A percentile compares a stretch with the other conserved stretches of the same genome.
phyloP scores from a whole-genome alignment of 768 basidiomycete species.

The Agaricus sinodeliciosus region DNA sequence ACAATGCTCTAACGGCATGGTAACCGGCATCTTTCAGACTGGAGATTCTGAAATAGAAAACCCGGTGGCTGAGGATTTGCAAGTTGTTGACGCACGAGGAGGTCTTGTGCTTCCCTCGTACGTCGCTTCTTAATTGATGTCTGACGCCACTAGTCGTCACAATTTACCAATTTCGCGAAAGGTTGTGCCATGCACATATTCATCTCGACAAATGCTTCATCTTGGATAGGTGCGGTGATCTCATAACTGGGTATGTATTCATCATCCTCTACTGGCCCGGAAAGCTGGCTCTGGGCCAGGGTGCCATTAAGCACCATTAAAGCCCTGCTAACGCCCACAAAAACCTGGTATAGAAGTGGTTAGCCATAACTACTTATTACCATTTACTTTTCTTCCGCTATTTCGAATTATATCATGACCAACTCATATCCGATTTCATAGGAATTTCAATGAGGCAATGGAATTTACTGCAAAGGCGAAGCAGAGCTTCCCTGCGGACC shows the following conservation, averaged over 20 bases:
- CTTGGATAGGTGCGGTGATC: slow-evolving; percentile 44
- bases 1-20: slow-evolving; percentile 16
- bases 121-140: background rate
- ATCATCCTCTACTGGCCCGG: background rate
- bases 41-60: background rate
- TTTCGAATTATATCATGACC: background rate
- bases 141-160: background rate
- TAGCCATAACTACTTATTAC: background rate
- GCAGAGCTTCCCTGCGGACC: slow-evolving; percentile 34
- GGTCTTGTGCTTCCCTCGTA: slow-evolving; percentile 31
- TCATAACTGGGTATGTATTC: slow-evolving; percentile 42
- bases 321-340: background rate
- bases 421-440: slow-evolving; percentile 18
- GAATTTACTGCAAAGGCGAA: slow-evolving; percentile 46
- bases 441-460: slow-evolving; percentile 52
- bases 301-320: background rate
- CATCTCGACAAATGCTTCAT: slow-evolving; percentile 69
- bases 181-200: slow-evolving; percentile 56
- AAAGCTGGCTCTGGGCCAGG: background rate
- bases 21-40: slow-evolving; percentile 12
- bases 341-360: background rate
- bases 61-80: slow-evolving; percentile 3
- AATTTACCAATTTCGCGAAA: slow-evolving; percentile 13
- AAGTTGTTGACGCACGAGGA: slow-evolving; percentile 21
- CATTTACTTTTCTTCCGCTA: background rate